phyloP scores from a whole-genome alignment of 2,329 filamentous ascomycete species.

The Helotiales sp. region DNA sequence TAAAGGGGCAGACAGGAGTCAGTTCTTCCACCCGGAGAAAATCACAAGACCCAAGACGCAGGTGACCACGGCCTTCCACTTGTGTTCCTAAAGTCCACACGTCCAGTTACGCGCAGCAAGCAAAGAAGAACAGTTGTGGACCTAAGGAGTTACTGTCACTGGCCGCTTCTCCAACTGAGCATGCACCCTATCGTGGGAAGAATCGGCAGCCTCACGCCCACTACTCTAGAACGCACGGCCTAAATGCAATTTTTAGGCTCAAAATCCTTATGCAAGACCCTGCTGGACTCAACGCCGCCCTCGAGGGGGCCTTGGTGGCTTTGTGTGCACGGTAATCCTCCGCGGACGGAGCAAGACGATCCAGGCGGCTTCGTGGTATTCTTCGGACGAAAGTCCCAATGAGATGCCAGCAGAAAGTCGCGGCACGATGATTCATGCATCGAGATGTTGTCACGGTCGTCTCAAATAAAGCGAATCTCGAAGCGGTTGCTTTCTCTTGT shows the following conservation, averaged over 20 bases:
- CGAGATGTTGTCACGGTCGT: background rate
- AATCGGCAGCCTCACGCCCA: conserved; percentile 1
- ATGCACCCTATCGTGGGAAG: conserved; percentile 8
- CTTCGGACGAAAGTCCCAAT: background rate
- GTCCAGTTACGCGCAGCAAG: background rate
- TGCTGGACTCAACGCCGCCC: background rate
- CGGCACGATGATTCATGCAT: background rate
- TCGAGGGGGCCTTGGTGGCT: background rate
- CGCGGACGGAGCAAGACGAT: background rate
- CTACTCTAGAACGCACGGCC: background rate
- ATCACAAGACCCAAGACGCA: background rate
- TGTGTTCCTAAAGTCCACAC: background rate
- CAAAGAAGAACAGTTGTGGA: background rate
- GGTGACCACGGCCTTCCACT: background rate
- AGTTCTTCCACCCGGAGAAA: background rate
- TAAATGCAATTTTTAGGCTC: conserved; percentile 3
- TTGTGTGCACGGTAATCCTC: conserved; percentile 1
- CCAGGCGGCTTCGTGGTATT: background rate
- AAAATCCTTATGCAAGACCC: conserved; percentile 4
- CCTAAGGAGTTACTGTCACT: background rate
- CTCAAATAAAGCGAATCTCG: background rate
- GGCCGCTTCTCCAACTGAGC: background rate
- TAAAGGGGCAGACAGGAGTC: background rate
- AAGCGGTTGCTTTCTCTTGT: background rate
- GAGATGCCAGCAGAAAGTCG: background rate